phyloP scores from a whole-genome alignment of 2,329 filamentous ascomycete species.

The Diaporthe sp. region DNA sequence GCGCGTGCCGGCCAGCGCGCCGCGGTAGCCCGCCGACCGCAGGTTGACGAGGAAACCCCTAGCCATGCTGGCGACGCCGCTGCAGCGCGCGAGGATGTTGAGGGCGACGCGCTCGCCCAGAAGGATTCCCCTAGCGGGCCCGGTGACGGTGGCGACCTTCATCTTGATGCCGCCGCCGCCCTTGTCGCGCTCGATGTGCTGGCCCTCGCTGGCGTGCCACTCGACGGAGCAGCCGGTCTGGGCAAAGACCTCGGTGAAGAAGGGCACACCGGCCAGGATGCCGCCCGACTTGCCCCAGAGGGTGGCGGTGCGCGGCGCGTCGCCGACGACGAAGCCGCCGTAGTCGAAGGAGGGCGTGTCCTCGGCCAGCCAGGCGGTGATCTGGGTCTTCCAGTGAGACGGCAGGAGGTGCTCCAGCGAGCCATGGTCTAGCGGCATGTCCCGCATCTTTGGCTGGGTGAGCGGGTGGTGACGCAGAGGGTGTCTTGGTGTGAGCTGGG shows the following conservation, averaged over 20 bases:
- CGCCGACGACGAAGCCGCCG: conserved; percentile 94
- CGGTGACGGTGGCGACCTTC: conserved; percentile 82
- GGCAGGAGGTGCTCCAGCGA: conserved; percentile 78
- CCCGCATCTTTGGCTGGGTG: conserved; percentile 21
- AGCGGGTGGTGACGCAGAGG: not conserved
- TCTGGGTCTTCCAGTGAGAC: conserved; percentile 82
- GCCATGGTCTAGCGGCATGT: conserved; percentile 51
- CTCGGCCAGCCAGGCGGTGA: conserved; percentile 90
- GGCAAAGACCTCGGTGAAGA: conserved; percentile 92
- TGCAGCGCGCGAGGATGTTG: conserved; percentile 90
- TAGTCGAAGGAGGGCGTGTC: conserved; percentile 98
- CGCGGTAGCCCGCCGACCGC: conserved; percentile 77
- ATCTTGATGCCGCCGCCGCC: conserved; percentile 53
- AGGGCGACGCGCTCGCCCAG: conserved; percentile 94
- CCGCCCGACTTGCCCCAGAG: conserved; percentile 79
- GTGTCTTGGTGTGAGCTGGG: not conserved
- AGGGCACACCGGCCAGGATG: conserved; percentile 89
- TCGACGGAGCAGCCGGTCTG: conserved; percentile 92
- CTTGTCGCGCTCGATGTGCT: conserved; percentile 63
- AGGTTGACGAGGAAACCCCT: conserved; percentile 65
- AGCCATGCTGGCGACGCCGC: conserved; percentile 83
- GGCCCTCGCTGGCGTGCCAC: conserved; percentile 86
- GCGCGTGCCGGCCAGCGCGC: conserved; percentile 90
- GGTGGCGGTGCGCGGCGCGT: conserved; percentile 69
- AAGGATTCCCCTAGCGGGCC: conserved; percentile 82